These are phyloP conservation scores for Cylindrotheca fusiformis DNA, from an alignment of 108 stramenopile genomes.

Conservation along the genomic window DNA sequence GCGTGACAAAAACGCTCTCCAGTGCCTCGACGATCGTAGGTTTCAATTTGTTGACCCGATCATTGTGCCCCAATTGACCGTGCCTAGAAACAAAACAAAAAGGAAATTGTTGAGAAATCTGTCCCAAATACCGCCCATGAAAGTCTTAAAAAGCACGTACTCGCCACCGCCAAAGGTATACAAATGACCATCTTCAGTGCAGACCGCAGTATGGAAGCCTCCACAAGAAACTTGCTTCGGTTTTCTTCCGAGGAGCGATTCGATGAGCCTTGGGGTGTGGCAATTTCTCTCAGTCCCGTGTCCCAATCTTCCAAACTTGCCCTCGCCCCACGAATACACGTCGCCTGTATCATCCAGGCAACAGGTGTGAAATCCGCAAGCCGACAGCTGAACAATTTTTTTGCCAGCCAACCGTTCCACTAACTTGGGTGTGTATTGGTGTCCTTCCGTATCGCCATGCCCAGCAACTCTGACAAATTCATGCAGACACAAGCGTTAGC, in stretches of 20 bases:
- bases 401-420: constrained; percentile 80
- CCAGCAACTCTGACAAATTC: constrained; percentile 94
- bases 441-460: constrained; percentile 91
- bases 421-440: constrained; percentile 91
- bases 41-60: constrained; percentile 84
- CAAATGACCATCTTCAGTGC: constrained; percentile 86
- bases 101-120: neutral
- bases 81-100: constrained; percentile 1
- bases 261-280: constrained; percentile 79
- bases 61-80: constrained; percentile 91
- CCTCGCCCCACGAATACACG: constrained; percentile 88
- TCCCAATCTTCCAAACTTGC: constrained; percentile 94
- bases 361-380: constrained; percentile 95
- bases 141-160: neutral
- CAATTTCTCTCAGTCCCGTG: constrained; percentile 90
- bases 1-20: constrained; percentile 65
- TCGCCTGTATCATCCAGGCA: constrained; percentile 85
- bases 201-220: constrained; percentile 89
- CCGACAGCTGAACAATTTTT: constrained; percentile 84
- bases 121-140: neutral
- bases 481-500: too few relatives aligned
- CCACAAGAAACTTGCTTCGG: constrained; percentile 85
- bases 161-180: constrained; percentile 92
- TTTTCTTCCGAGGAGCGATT: constrained; percentile 72
- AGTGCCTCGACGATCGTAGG: constrained; percentile 84